Evolutionary conservation across 2,329 filamentous ascomycete genomes (phyloP), one percentile per base, ranked within the genome.

Genomic region (Fusarium oligoseptatum): DNA sequence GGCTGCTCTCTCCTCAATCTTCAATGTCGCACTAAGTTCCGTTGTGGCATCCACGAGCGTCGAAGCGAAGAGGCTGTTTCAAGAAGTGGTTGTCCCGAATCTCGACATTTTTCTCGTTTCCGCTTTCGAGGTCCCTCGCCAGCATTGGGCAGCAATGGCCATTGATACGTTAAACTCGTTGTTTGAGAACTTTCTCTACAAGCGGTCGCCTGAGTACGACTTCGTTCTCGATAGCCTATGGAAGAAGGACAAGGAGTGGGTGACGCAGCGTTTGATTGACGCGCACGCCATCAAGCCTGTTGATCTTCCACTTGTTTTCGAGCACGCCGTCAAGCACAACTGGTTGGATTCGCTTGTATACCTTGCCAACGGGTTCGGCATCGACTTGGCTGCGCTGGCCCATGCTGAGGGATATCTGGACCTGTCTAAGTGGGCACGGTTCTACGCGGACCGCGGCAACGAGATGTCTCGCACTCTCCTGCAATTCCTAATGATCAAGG

Each of bases 191-290:
- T 98, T 97, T 80, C 87, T 98, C 32, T 89, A 92, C 79, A 95
- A 95, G 82, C 90, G 92, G 66, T 91, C 95, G 12, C 88, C 92
- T 6, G 91, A 95, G 65, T 93, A 94, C 81, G 92, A 95, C 75
- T 97, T 98, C 73, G 96, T 98, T 15, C 89, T 99, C 67, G 93
- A 98, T 80, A 95, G 95, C 68, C 85, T 98, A 7, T 98, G 96
- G 95, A 92, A 93, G 76, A 95, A 97, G 80, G 95, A 98, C 80
- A 94, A 92, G 75, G 89, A 92, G 22, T 98, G 95, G 93, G 93
- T 98, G 17, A 92, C 92, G 11, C 90, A 92, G 73, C 91, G 94
- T 68, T 90, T 99, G 37, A 91, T 96, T 81, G 92, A 92, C 45
- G 93, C 97, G 60, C 94, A 97, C 79, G 94, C 95, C 9, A 85